Base-by-base conservation (phyloP, 768 basidiomycete genomes). In the Termitomyces sp. region DNA sequence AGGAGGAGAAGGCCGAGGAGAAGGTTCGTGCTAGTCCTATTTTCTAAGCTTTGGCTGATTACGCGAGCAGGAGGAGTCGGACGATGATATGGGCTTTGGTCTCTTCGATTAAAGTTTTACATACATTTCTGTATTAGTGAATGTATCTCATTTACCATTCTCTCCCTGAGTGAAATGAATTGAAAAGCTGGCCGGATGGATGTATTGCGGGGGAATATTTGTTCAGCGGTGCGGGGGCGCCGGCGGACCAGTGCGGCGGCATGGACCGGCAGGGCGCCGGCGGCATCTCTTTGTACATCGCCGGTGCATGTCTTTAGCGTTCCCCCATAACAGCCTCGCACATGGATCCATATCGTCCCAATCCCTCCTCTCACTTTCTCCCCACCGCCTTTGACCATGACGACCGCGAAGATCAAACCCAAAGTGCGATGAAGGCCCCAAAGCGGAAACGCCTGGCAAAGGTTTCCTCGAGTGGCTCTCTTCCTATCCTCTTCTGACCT, bases 71-170 rank as follows among this genome's bases (percentile, higher is more conserved):
- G 89, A 92, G 76, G 92, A 95, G 71, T 92, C 90, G 53, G 93
- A 96, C 80, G 95, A 97, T 65, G 95, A 97, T 77, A 97, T 97
- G 93, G 93, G 94, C 79, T 98, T 98, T 75, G 94, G 94, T 78
- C 83, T 97, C 61, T 97, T 97, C 81, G 94, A 97, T 80, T 97
- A 86, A 62, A 60, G 43, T 38, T 41, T 50, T 54, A 34, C 53
- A 37, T 61, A 58, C 59, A 54, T 53, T 58, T 45, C 42, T 54
- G 56, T 60, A 54, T 11, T 30, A 37, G 28, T 54, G 45, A 45
- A 54, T 54, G 45, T 40, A 45, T 38, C 34, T 15, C 32, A 34
- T 22, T 24, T 6, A 14, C 42, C 21, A 5, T 53, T 12, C 44
- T 44, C 21, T 34, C 30, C 21, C 10, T 17, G 30, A 26, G 12